Conservation (phyloP, 2,329 filamentous ascomycete genomes). For the Pseudovirgaria hyperparasitica region DNA sequence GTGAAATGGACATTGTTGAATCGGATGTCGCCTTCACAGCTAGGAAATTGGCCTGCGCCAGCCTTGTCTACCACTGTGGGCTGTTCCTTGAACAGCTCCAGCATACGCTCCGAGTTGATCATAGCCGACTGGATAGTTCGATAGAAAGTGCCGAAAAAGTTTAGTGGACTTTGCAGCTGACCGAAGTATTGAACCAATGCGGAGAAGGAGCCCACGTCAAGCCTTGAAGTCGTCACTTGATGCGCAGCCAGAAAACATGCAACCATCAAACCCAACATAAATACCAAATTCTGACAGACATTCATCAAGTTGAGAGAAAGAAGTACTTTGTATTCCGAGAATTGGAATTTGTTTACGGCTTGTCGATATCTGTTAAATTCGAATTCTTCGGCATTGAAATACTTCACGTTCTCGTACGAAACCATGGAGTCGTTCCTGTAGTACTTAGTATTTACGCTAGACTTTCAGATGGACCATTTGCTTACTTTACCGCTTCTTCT, state of each 20-base stretch:
- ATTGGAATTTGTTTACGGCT: constrained; percentile 44
- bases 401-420: constrained; percentile 76
- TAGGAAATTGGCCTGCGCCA: constrained; percentile 46
- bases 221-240: constrained; percentile 49
- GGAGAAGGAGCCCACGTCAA: constrained; percentile 55
- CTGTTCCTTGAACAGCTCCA: constrained; percentile 93
- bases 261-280: constrained; percentile 52
- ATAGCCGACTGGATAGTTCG: constrained; percentile 90
- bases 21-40: constrained; percentile 67
- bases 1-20: constrained; percentile 87
- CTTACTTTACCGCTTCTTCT: constrained; percentile 84
- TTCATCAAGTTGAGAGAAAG: constrained; percentile 47
- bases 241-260: constrained; percentile 58
- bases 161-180: constrained; percentile 57
- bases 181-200: constrained; percentile 63
- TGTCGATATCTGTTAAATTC: constrained; percentile 46
- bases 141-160: constrained; percentile 85
- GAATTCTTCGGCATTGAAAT: constrained; percentile 48
- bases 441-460: constrained; percentile 5
- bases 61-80: constrained; percentile 77
- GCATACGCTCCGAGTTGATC: constrained; percentile 90
- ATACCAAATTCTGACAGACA: constrained; percentile 50
- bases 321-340: constrained; percentile 43
- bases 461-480: constrained; percentile 6
- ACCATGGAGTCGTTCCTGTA: constrained; percentile 83